phyloP scores from a whole-genome alignment of 2,329 filamentous ascomycete genomes.

The Xylariaceae sp. region DNA sequence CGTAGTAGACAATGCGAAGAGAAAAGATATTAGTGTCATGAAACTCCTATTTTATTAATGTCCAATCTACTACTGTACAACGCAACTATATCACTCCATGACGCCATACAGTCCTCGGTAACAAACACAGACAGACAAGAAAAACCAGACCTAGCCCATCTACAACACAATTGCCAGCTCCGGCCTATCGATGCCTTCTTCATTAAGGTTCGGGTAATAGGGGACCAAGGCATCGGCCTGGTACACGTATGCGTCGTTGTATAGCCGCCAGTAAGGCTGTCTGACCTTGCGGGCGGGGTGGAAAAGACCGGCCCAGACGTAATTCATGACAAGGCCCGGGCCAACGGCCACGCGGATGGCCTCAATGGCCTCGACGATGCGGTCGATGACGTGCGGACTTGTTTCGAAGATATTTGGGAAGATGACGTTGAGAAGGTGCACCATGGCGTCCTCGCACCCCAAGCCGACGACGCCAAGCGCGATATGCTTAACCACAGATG shows the following conservation, averaged over 20 bases:
- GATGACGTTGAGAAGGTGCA: conserved; percentile 93
- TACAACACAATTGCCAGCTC: conserved; percentile 85
- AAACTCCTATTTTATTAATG: conserved; percentile 14
- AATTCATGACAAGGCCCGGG: conserved; percentile 92
- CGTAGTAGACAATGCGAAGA: neutral
- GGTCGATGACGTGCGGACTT: conserved; percentile 96
- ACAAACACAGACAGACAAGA: neutral
- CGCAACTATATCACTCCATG: conserved; percentile 13
- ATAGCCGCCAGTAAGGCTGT: conserved; percentile 92
- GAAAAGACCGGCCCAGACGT: conserved; percentile 97
- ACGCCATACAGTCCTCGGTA: conserved; percentile 16
- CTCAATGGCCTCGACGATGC: conserved; percentile 96
- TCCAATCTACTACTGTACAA: conserved; percentile 23
- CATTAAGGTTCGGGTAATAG: conserved; percentile 87
- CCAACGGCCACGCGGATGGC: conserved; percentile 93
- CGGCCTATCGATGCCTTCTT: conserved; percentile 77
- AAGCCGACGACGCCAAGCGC: conserved; percentile 96
- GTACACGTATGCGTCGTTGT: conserved; percentile 97
- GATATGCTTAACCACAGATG: conserved; percentile 96
- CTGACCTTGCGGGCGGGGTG: conserved; percentile 95
- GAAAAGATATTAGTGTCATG: neutral
- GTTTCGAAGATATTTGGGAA: conserved; percentile 99
- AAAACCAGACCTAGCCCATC: conserved; percentile 5
- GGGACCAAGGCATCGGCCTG: conserved; percentile 93
- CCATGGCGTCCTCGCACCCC: conserved; percentile 97